These are phyloP conservation scores for Phytophthora melonis DNA, from an alignment of 352 stramenopile species.

Conservation along the genomic window DNA sequence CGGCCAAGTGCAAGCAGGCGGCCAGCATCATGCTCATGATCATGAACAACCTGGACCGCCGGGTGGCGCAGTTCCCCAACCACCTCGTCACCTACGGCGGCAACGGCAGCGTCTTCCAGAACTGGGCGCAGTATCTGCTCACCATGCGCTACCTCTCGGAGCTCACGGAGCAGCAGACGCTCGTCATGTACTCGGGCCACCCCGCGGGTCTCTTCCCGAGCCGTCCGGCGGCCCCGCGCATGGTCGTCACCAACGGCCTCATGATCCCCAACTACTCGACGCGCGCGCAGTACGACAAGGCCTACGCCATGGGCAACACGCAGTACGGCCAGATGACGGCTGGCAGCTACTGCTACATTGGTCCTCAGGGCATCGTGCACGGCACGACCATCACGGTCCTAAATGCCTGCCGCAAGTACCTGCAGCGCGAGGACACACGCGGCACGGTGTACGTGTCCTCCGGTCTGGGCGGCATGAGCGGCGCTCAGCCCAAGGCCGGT, in stretches of 20 bases:
- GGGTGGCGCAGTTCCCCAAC: slow-evolving; percentile 89
- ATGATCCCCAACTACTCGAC: slow-evolving; percentile 93
- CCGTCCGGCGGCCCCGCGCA: slow-evolving; percentile 72
- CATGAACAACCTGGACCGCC: slow-evolving; percentile 91
- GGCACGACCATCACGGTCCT: slow-evolving; percentile 92
- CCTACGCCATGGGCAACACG: slow-evolving; percentile 88
- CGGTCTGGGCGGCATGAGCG: slow-evolving; percentile 89
- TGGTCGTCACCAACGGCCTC: slow-evolving; percentile 92
- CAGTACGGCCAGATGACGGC: slow-evolving; percentile 93
- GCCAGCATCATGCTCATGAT: slow-evolving; percentile 92
- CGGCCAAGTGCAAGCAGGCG: slow-evolving; percentile 73
- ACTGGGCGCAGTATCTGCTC: slow-evolving; percentile 91
- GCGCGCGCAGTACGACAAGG: slow-evolving; percentile 88
- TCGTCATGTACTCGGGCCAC: slow-evolving; percentile 92
- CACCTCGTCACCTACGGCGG: slow-evolving; percentile 91
- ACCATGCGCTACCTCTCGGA: slow-evolving; percentile 89
- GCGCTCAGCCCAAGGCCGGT: slow-evolving; percentile 84
- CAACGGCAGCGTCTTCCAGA: slow-evolving; percentile 91
- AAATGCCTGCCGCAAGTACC: slow-evolving; percentile 91
- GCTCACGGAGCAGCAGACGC: slow-evolving; percentile 90
- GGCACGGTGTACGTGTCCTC: slow-evolving; percentile 90
- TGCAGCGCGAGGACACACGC: slow-evolving; percentile 69
- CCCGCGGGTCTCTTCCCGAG: slow-evolving; percentile 89
- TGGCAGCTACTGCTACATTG: slow-evolving; percentile 93
- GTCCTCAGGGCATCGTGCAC: slow-evolving; percentile 91